Evolutionary conservation across 805 yeast genomes (phyloP).

Genomic region (Teunomyces pallodes): DNA sequence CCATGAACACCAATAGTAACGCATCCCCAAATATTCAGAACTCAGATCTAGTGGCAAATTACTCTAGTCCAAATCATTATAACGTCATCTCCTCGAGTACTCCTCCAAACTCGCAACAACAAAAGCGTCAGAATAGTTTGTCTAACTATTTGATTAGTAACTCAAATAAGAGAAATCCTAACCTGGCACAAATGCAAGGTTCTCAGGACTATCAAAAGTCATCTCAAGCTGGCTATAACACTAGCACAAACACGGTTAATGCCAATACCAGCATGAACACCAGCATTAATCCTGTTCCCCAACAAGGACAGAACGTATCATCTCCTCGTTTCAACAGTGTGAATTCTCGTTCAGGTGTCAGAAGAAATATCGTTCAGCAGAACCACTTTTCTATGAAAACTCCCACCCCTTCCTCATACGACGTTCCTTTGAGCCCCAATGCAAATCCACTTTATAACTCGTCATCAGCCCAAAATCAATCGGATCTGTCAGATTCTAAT

Average conservation of each 20-base stretch:
- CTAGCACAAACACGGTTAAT: slow-evolving; percentile 5
- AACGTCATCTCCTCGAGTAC: neutral
- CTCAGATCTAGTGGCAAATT: neutral
- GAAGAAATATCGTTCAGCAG: slow-evolving; percentile 17
- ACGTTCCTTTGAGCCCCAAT: slow-evolving; percentile 40
- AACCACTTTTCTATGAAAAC: slow-evolving; percentile 24
- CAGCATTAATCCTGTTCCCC: slow-evolving; percentile 11
- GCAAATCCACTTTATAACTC: slow-evolving; percentile 23
- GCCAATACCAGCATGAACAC: slow-evolving; percentile 13
- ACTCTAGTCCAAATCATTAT: neutral
- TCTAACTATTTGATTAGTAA: slow-evolving; percentile 31
- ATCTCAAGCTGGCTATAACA: neutral
- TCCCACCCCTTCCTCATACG: slow-evolving; percentile 42
- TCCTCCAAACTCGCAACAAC: slow-evolving; percentile 16
- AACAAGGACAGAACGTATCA: slow-evolving; percentile 7
- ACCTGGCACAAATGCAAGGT: slow-evolving; percentile 15
- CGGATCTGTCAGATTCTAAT: slow-evolving; percentile 42
- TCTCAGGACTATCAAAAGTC: slow-evolving; percentile 5
- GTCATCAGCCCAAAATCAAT: slow-evolving; percentile 30
- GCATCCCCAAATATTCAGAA: neutral
- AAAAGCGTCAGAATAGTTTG: slow-evolving; percentile 41
- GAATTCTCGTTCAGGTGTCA: slow-evolving; percentile 7
- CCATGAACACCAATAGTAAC: slow-evolving; percentile 1
- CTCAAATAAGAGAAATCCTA: slow-evolving; percentile 36
- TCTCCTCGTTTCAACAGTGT: slow-evolving; percentile 8